These are phyloP conservation scores for Suhomyces sp. DNA, from an alignment of 805 yeast genomes.

Conservation along the genomic window DNA sequence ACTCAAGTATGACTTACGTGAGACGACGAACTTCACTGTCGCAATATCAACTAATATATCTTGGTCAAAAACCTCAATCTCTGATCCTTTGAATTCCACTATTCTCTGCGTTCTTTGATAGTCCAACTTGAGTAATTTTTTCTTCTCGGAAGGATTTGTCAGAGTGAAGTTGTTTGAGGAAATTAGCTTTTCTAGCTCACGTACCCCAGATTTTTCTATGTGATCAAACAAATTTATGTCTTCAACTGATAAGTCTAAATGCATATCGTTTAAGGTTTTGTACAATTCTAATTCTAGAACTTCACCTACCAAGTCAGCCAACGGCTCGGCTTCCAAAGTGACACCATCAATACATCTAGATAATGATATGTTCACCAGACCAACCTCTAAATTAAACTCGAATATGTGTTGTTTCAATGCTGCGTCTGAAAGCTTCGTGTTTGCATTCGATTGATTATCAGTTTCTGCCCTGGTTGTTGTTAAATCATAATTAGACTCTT, in stretches of 20 bases:
- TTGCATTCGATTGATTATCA: background rate
- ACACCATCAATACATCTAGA: slow-evolving; percentile 64
- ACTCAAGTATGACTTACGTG: slow-evolving; percentile 75
- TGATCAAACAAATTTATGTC: slow-evolving; percentile 74
- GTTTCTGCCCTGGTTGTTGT: background rate
- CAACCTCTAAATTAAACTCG: slow-evolving; percentile 72
- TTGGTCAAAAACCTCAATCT: slow-evolving; percentile 74
- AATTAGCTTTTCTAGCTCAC: slow-evolving; percentile 64
- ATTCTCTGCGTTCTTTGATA: slow-evolving; percentile 60
- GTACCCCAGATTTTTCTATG: slow-evolving; percentile 58
- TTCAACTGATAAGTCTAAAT: slow-evolving; percentile 58
- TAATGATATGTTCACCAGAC: slow-evolving; percentile 56
- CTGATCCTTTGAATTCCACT: slow-evolving; percentile 50
- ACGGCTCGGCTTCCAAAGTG: slow-evolving; percentile 58
- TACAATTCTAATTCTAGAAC: slow-evolving; percentile 57
- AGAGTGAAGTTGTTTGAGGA: slow-evolving; percentile 56
- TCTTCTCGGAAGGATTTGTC: slow-evolving; percentile 28
- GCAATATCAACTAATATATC: slow-evolving; percentile 70
- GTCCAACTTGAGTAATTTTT: slow-evolving; percentile 54
- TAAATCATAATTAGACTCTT: slow-evolving; percentile 3
- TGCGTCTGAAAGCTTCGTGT: slow-evolving; percentile 12
- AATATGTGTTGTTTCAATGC: slow-evolving; percentile 54
- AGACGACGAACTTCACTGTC: slow-evolving; percentile 68
- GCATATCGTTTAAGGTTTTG: slow-evolving; percentile 60
- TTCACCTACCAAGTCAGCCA: slow-evolving; percentile 73